These are phyloP conservation scores for Pythium insidiosum DNA, from an alignment of 352 stramenopile species.

Conservation along the genomic window DNA sequence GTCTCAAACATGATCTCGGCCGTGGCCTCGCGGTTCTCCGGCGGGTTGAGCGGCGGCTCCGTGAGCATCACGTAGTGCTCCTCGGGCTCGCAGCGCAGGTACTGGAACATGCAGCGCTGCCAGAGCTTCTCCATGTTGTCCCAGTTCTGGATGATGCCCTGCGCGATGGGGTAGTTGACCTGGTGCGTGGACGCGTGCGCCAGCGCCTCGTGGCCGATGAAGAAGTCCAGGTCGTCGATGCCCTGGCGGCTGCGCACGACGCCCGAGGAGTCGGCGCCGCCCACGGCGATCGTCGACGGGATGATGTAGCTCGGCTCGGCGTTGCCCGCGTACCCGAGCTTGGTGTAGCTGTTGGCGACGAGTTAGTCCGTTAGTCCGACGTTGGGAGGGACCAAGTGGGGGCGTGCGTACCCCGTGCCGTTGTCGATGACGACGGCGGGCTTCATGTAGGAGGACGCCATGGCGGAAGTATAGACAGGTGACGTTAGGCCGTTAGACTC, in stretches of 20 bases:
- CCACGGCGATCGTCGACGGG: conserved; percentile 89
- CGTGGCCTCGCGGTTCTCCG: conserved; percentile 93
- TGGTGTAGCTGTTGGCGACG: conserved; percentile 84
- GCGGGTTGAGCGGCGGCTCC: conserved; percentile 90
- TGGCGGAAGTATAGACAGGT: conserved; percentile 3
- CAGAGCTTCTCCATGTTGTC: conserved; percentile 95
- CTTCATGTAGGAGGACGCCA: conserved; percentile 71
- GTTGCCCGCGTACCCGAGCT: conserved; percentile 95
- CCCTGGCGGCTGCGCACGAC: conserved; percentile 81
- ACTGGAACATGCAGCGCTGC: conserved; percentile 91
- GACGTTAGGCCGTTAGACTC: not conserved
- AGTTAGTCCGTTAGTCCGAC: not conserved
- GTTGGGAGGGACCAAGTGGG: not conserved
- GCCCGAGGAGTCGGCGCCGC: conserved; percentile 46
- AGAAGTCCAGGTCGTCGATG: conserved; percentile 94
- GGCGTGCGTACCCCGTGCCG: conserved; percentile 82
- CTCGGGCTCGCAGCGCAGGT: conserved; percentile 91
- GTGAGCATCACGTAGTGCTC: conserved; percentile 91
- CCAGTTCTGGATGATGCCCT: conserved; percentile 92
- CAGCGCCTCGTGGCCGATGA: conserved; percentile 92
- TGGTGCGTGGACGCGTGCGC: conserved; percentile 87
- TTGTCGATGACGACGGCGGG: conserved; percentile 96
- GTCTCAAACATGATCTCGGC: conserved; percentile 97
- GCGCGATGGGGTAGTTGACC: conserved; percentile 86
- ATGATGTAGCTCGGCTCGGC: conserved; percentile 94